Evolutionary conservation across 2,329 filamentous ascomycete species (phyloP), one percentile per base, ranked within the genome.

Genomic region (Penicillium sp.): DNA sequence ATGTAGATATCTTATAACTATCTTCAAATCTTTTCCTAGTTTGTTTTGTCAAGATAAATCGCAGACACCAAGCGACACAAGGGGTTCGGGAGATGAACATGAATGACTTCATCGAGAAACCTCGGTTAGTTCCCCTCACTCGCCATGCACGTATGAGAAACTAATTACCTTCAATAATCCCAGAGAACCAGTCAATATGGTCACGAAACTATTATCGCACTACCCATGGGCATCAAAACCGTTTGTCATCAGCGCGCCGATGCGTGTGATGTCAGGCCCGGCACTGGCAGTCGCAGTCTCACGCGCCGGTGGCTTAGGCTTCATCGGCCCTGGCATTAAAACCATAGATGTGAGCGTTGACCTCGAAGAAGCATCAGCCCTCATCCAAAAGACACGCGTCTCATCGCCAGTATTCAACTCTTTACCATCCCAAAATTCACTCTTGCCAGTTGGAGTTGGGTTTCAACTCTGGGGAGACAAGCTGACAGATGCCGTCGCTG

Each of bases 221-320:
- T 87, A 87, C 65, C 84, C 86, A 63, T 89, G 87, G 86, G 81
- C 79, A 4, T 70, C 78, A n/a, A 66, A 71, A 2, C 87, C 87
- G 1, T 74, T 90, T 19, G 80, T 91, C 22, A 78, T 84, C 54
- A 77, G 81, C 54, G 89, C 87, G 2, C 90, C 89, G 0, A 91
- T 92, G 89, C 84, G 87, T 50, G 79, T 88, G 22, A 85, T 91
- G 62, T 77, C 81, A 60, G 81, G 74, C 66, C 83, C 72, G 57
- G 80, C 70, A 0, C 79, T 91, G 2, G 86, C 87, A 2, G 76
- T 86, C 19, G 82, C 85, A 33, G 81, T 90, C 14, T 86, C 84
- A 1, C 73, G 73, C 60, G 81, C 84, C 29, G 82, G 82, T 1
- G 82, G 81, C 1, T 61, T 84, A 0, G 84, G 78, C 1, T 79